These are phyloP conservation scores for Asclepias syriaca DNA, from an alignment of 257 asterid genomes.

Conservation along the genomic window DNA sequence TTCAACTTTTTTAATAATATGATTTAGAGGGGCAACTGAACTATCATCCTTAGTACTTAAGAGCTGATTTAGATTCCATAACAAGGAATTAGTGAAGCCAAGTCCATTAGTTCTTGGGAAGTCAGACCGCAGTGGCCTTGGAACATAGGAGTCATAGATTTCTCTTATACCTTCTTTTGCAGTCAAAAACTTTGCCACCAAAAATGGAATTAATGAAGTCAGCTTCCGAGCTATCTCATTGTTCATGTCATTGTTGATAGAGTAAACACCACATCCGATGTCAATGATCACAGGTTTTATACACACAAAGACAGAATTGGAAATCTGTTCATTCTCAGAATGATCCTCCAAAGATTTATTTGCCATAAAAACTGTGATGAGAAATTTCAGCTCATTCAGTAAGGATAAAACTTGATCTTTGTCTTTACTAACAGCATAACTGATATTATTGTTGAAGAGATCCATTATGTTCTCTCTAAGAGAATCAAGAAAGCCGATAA, in stretches of 20 bases:
- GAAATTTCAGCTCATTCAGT: neutral
- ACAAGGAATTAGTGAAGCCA: neutral
- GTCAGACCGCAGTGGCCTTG: neutral
- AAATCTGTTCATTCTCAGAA: neutral
- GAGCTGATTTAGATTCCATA: neutral
- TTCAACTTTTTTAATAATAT: neutral
- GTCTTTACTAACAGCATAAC: too few relatives aligned
- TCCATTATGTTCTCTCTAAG: too few relatives aligned
- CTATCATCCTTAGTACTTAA: too few relatives aligned
- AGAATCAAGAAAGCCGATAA: too few relatives aligned
- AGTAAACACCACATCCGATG: neutral
- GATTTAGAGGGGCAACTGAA: neutral
- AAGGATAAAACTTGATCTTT: too few relatives aligned
- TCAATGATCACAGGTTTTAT: too few relatives aligned
- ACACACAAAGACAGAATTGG: neutral
- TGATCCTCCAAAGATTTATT: neutral
- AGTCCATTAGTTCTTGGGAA: conserved; percentile 7
- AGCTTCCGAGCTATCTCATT: neutral
- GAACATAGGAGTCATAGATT: neutral
- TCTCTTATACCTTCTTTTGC: neutral
- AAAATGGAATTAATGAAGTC: neutral
- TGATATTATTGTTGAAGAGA: too few relatives aligned
- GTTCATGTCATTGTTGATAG: neutral
- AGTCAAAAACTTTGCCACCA: neutral
- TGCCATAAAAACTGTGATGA: neutral